Percentiles rank a stretch among this genome's conserved stretches.
Evolutionary conservation across 257 asterid genomes (phyloP).

Genomic region (Petunia secreta): DNA sequence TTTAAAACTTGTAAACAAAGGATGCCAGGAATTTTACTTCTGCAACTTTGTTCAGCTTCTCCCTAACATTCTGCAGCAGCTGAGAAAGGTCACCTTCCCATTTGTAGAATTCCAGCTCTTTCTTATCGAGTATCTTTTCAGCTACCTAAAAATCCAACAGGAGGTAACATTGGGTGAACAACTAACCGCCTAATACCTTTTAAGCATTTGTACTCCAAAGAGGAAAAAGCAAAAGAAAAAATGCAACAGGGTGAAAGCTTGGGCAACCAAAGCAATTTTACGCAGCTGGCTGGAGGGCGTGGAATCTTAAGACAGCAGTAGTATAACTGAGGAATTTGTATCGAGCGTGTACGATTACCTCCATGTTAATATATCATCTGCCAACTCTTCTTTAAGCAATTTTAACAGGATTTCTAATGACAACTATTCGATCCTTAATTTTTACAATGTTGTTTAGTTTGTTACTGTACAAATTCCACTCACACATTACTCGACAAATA

Average conservation of each 20-base stretch:
- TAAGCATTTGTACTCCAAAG: not conserved
- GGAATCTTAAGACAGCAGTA: not conserved
- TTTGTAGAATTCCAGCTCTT: constrained; percentile 90
- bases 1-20: not conserved
- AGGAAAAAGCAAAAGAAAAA: not conserved
- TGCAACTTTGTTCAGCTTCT: constrained; percentile 78
- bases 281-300: too few species aligned
- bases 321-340: not conserved
- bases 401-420: not conserved
- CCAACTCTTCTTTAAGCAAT: not conserved
- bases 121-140: constrained; percentile 61
- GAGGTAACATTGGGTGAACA: not conserved
- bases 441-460: constrained; percentile 2
- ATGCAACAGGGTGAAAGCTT: not conserved
- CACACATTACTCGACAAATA: not conserved
- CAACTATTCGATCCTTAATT: not conserved
- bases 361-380: not conserved
- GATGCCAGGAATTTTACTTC: constrained; percentile 46
- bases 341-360: not conserved
- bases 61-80: constrained; percentile 83
- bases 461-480: not conserved
- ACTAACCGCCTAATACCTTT: not conserved
- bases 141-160: constrained; percentile 57
- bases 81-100: constrained; percentile 89
- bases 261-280: not conserved